Base-by-base conservation (phyloP, 129 eudicot genomes). In the Heracleum sosnowskyi region DNA sequence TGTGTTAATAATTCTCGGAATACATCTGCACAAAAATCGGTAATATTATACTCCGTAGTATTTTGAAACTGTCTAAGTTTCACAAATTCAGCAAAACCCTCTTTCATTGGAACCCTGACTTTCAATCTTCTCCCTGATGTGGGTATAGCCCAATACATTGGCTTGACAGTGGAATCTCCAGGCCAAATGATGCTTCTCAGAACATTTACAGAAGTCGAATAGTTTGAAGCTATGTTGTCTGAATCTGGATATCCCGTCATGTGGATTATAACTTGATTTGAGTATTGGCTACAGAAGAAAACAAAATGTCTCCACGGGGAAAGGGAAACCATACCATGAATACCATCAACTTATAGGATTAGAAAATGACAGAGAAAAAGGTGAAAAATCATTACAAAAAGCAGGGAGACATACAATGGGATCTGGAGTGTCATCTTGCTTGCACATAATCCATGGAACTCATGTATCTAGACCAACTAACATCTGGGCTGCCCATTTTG, bases 401-500 rank as follows among this genome's bases (percentile, higher is more conserved):
- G 68, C 53, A 26, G 78, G 40, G 77, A 57, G 78, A 83, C 97
- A 90, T 86, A 95, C 99, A 86, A 95, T 40, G n/a, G 97, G 99
- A 85, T 95, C 99, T 62, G 99, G 99, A 49, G 99, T 97, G 86
- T 95, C 99, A 84, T 95, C 99, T 85, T 95, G 99, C 84, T 95
- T 95, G 91, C 99, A 95, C 99, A 95, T 95, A 86, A 95, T 87
- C 99, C 99, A 95, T 36, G 99, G 99, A 45, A 95, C 99, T 75
- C 97, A 97, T 35, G 99, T 95, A 69, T 86, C 86, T 57, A 85
- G 92, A 82, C 88, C 97, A 76, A 92, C 91, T 41, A 97, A 97
- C 97, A 95, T 88, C 70, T 90, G n/a, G n/a, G n/a, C n/a, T n/a
- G n/a, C n/a, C n/a, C n/a, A n/a, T n/a, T n/a, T n/a, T n/a, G n/a